Evolutionary conservation across 1,284 basidiomycete genomes (phyloP), one percentile per base, ranked within the genome.

Genomic region (Malassezia vespertilionis): DNA sequence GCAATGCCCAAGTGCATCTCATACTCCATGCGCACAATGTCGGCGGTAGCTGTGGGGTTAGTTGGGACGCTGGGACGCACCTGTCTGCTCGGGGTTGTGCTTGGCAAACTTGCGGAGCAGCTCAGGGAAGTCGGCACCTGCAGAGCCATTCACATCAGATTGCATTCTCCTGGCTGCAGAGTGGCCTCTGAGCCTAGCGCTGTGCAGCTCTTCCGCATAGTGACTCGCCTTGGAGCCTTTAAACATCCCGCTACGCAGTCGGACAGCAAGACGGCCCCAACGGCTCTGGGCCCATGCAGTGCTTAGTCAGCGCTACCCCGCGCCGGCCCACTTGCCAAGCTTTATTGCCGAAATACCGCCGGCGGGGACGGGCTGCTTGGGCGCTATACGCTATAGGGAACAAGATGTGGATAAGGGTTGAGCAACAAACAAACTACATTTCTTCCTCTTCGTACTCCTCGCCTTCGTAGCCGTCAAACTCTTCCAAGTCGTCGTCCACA

Each of bases 401-500:
- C n/a, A n/a, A n/a, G n/a, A n/a, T n/a, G n/a, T n/a, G n/a, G n/a
- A n/a, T n/a, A n/a, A n/a, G n/a, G n/a, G n/a, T n/a, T n/a, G n/a
- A 17, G 21, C 12, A 12, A 28, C 18, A 12, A 12, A 23, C 10
- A 21, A 32, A 17, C 33, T 45, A 51, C 48, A 51, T 51, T 17
- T 51, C 48, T 24, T 49, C 46, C 38, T 45, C 48, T 17, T 39
- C 30, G 18, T 24, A 18, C 33, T 51, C 48, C 33, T 51, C 48
- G 33, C 48, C 48, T 20, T 51, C 48, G 41, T 51, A 51, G 26
- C 42, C 48, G 18, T 51, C 48, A 37, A 45, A 37, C 30, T 51
- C 48, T 61, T 75, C 73, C 52, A 73, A 41, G 40, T 44, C 40
- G 32, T 54, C 73, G 46, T 75, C 74, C 52, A 66, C 65, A 22